Conservation (phyloP, 257 asterid genomes). For the Nicotiana knightiana region DNA sequence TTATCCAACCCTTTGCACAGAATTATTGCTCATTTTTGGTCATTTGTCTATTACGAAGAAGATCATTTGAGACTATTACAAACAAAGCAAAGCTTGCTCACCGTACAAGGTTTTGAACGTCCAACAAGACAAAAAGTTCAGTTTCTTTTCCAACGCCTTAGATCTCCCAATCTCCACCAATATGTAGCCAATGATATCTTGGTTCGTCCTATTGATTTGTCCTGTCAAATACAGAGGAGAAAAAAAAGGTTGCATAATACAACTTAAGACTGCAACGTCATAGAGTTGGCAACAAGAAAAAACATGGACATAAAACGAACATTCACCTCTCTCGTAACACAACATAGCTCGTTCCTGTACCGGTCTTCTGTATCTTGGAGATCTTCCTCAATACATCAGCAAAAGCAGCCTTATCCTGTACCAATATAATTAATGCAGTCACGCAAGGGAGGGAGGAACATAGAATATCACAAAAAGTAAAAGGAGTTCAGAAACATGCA, state of each 20-base stretch:
- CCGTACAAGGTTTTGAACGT: not conserved
- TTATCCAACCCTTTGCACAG: not conserved
- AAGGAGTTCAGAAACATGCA: not conserved
- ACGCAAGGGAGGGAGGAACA: not conserved
- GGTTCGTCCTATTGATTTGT: conserved; percentile 1
- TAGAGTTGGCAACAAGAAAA: not conserved
- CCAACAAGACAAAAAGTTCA: not conserved
- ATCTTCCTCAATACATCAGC: conserved; percentile 74
- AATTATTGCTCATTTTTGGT: not conserved
- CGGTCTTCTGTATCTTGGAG: conserved; percentile 78
- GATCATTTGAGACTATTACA: not conserved
- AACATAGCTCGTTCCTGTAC: conserved; percentile 45
- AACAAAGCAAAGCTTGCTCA: not conserved
- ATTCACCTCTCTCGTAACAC: conserved; percentile 54
- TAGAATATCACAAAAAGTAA: not conserved
- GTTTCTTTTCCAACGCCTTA: not conserved
- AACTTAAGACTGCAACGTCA: not conserved
- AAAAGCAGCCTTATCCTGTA: conserved; percentile 87
- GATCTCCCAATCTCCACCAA: not conserved
- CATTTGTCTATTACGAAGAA: not conserved
- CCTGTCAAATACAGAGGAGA: not conserved
- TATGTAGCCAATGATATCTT: not conserved
- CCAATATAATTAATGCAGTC: not conserved
- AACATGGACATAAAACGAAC: not conserved
- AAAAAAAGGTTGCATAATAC: not conserved